A percentile compares a stretch with the other conserved stretches of the same genome.
Conservation (phyloP, 1,139 yeast species). For the Yamadazyma trypodendri region DNA sequence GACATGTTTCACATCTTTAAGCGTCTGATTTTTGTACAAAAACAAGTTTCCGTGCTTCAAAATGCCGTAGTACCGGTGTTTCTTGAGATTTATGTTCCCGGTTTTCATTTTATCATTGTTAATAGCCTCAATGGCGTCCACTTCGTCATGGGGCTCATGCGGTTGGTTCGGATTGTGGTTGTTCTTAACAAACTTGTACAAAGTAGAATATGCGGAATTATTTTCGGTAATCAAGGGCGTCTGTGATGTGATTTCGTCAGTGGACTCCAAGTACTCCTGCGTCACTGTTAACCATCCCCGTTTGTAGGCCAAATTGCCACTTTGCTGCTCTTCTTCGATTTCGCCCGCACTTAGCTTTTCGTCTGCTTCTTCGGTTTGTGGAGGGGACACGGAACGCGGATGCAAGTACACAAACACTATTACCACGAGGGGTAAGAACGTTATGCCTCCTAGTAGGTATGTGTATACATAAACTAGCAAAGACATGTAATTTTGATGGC, state of each 20-base stretch:
- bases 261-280: slow-evolving; percentile 61
- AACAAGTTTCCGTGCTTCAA: slow-evolving; percentile 84
- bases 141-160: slow-evolving; percentile 1
- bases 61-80: slow-evolving; percentile 65
- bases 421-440: slow-evolving; percentile 63
- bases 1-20: slow-evolving; percentile 72
- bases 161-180: slow-evolving; percentile 8
- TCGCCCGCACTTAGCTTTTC: slow-evolving; percentile 51
- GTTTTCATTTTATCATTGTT: slow-evolving; percentile 8
- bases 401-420: slow-evolving; percentile 34
- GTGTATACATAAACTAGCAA: slow-evolving; percentile 11
- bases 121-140: slow-evolving; percentile 5
- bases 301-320: slow-evolving; percentile 66
- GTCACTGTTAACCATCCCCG: slow-evolving; percentile 86
- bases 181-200: slow-evolving; percentile 55
- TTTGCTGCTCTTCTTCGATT: slow-evolving; percentile 53
- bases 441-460: slow-evolving; percentile 74
- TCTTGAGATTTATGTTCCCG: slow-evolving; percentile 28
- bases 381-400: slow-evolving; percentile 22
- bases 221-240: slow-evolving; percentile 39
- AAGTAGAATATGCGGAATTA: slow-evolving; percentile 58
- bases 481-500: slow-evolving; percentile 8
- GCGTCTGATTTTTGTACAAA: slow-evolving; percentile 67
- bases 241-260: slow-evolving; percentile 33
- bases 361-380: neutral